phyloP scores from a whole-genome alignment of 2,329 filamentous ascomycete genomes.

The Alternaria postmessia region DNA sequence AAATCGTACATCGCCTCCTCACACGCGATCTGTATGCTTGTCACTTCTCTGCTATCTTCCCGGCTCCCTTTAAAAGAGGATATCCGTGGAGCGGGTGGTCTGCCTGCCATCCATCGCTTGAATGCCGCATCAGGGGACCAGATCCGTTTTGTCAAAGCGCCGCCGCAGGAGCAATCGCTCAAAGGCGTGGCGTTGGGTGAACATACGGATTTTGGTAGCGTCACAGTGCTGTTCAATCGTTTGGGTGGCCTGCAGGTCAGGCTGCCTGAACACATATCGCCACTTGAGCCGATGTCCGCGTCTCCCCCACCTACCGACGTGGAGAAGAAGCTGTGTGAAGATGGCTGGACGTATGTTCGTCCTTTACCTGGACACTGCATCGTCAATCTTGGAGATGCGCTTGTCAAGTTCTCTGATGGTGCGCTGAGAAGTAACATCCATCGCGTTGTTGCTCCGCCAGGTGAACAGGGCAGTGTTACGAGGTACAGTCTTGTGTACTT shows the following conservation, averaged over 20 bases:
- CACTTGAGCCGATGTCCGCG: background rate
- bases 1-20: slow-evolving; percentile 56
- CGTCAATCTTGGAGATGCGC: slow-evolving; percentile 59
- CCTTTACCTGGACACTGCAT: slow-evolving; percentile 59
- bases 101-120: slow-evolving; percentile 59
- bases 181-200: slow-evolving; percentile 57
- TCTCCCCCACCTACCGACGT: background rate
- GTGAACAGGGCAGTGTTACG: slow-evolving; percentile 48
- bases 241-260: slow-evolving; percentile 64
- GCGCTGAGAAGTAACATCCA: slow-evolving; percentile 56
- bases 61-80: slow-evolving; percentile 50
- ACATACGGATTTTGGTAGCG: slow-evolving; percentile 65
- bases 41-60: slow-evolving; percentile 56
- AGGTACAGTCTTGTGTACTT: slow-evolving; percentile 66
- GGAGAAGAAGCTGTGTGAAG: slow-evolving; percentile 30
- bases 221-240: slow-evolving; percentile 66
- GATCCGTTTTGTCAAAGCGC: slow-evolving; percentile 62
- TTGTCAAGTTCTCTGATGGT: slow-evolving; percentile 56
- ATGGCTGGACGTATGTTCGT: slow-evolving; percentile 62
- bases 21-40: slow-evolving; percentile 56
- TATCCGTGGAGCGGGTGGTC: slow-evolving; percentile 42
- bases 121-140: slow-evolving; percentile 58
- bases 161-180: slow-evolving; percentile 56
- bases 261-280: slow-evolving; percentile 47
- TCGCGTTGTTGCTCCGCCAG: slow-evolving; percentile 60